Conservation (phyloP, 1,139 yeast genomes). For the Suhomyces taliae region DNA sequence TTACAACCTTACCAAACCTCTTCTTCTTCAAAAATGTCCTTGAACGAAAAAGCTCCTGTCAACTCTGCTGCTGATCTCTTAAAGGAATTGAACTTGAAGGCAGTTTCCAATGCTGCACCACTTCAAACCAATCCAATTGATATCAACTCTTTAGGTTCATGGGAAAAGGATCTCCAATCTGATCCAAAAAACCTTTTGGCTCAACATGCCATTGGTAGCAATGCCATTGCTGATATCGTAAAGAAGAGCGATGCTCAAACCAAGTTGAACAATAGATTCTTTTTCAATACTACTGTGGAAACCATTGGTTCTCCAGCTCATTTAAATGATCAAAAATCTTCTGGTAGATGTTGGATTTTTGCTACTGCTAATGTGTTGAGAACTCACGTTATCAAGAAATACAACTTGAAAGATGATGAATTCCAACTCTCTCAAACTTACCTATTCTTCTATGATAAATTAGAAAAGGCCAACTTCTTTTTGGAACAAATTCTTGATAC, state of each 20-base stretch:
- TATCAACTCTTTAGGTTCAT: constrained; percentile 20
- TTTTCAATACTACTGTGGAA: constrained; percentile 61
- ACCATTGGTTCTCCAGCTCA: constrained; percentile 62
- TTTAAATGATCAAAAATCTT: constrained; percentile 66
- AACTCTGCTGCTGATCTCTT: constrained; percentile 5
- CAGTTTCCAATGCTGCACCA: constrained; percentile 3
- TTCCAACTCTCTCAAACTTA: constrained; percentile 76
- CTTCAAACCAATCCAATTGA: constrained; percentile 7
- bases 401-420: constrained; percentile 57
- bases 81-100: constrained; percentile 10
- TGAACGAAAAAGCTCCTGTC: background rate
- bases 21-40: background rate
- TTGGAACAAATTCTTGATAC: constrained; percentile 74
- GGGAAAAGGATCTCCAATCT: constrained; percentile 51
- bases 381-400: constrained; percentile 57
- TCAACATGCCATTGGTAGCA: constrained; percentile 56
- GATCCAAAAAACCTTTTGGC: constrained; percentile 61
- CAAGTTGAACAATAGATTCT: constrained; percentile 39
- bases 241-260: constrained; percentile 28
- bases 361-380: constrained; percentile 77
- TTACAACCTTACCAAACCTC: background rate
- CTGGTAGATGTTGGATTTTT: constrained; percentile 88
- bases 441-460: constrained; percentile 70
- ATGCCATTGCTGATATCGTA: constrained; percentile 48
- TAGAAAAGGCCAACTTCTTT: constrained; percentile 75